A percentile compares a stretch with the other conserved stretches of the same genome.
phyloP scores from a whole-genome alignment of 225 moss, liverwort and hornwort genomes.

The Rhytidiadelphus loreus region DNA sequence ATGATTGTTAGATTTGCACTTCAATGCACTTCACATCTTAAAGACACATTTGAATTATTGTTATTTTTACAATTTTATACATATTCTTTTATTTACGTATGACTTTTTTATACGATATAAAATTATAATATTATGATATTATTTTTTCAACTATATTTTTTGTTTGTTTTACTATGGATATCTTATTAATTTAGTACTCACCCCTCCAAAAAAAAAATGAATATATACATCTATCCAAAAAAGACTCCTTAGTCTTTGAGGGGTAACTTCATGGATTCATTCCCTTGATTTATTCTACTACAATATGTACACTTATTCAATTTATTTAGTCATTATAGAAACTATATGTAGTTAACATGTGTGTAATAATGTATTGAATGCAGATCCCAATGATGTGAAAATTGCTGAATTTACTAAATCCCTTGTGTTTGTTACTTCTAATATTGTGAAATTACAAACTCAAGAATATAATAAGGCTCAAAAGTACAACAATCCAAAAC shows the following conservation, averaged over 20 bases:
- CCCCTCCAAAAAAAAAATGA: background rate
- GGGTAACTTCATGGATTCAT: background rate
- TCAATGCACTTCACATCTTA: too few relatives aligned
- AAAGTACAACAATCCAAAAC: background rate
- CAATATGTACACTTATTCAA: too few relatives aligned
- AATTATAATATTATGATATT: background rate
- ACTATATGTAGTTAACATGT: too few relatives aligned
- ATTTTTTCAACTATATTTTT: background rate
- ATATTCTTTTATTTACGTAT: too few relatives aligned
- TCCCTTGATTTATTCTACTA: background rate
- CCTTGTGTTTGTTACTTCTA: background rate
- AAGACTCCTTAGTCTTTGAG: background rate
- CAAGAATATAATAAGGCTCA: background rate
- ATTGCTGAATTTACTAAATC: background rate
- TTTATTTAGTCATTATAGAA: background rate
- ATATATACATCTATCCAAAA: background rate
- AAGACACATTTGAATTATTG: background rate
- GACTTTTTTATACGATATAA: background rate
- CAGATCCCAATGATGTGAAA: background rate
- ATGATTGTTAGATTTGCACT: background rate
- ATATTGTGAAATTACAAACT: background rate
- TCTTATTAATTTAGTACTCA: background rate
- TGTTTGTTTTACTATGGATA: background rate
- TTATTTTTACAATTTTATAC: background rate
- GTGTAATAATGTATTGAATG: background rate